Evolutionary conservation across 768 basidiomycete genomes (phyloP).

Genomic region (Collybia nuda): DNA sequence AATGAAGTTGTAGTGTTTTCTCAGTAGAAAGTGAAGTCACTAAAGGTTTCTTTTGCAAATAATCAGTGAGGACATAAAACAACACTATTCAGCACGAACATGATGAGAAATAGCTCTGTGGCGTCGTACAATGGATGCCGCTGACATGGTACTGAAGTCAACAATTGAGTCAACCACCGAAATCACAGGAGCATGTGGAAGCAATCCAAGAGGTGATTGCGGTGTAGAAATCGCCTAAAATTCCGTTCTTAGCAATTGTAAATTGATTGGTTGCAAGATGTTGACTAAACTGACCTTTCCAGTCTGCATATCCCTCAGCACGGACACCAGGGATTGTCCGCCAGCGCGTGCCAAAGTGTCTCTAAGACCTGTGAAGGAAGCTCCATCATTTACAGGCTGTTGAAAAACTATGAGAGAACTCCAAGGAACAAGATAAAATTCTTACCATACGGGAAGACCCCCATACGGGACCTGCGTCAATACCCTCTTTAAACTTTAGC

Average conservation of each 20-base stretch:
- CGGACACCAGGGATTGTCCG: constrained; percentile 68
- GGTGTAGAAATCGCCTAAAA: constrained; percentile 45
- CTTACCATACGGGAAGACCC: constrained; percentile 53
- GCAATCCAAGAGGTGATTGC: constrained; percentile 39
- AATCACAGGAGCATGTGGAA: constrained; percentile 61
- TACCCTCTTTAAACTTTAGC: constrained; percentile 64
- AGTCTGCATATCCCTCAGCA: constrained; percentile 60
- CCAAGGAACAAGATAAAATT: constrained; percentile 1
- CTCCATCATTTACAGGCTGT: constrained; percentile 52
- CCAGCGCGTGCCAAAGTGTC: constrained; percentile 61
- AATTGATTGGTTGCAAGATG: not conserved
- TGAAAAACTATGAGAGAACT: not conserved
- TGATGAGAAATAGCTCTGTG: constrained; percentile 73
- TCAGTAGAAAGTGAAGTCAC: constrained; percentile 29
- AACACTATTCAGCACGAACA: constrained; percentile 26
- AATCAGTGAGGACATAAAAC: not conserved
- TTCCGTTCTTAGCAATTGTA: not conserved
- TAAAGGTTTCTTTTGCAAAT: constrained; percentile 26
- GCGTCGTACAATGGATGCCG: constrained; percentile 50
- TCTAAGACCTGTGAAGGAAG: constrained; percentile 55
- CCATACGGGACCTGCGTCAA: constrained; percentile 80
- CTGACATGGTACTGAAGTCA: constrained; percentile 58
- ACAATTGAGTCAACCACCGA: constrained; percentile 48
- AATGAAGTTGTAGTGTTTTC: constrained; percentile 42
- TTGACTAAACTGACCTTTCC: constrained; percentile 43